phyloP scores from a whole-genome alignment of 2,329 filamentous ascomycete species.

The Colletotrichum nymphaeae region DNA sequence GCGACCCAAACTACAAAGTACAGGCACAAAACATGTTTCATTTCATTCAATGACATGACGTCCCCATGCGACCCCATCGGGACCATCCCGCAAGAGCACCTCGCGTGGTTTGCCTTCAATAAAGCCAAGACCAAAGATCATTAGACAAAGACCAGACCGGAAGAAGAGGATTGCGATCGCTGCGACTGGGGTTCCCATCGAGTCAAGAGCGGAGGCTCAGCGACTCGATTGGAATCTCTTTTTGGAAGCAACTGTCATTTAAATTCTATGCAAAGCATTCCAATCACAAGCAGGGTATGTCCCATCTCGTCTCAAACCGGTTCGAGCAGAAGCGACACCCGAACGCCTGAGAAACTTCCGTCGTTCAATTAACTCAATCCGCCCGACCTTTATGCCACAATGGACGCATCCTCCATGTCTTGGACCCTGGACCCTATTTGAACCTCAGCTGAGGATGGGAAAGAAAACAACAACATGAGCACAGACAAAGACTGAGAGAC shows the following conservation, averaged over 20 bases:
- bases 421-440: constrained; percentile 23
- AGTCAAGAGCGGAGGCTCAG: constrained; percentile 3
- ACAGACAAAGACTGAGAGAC: constrained; percentile 8
- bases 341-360: background rate
- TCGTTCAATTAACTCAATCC: constrained; percentile 1
- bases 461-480: constrained; percentile 10
- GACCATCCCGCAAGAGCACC: background rate
- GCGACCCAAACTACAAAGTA: background rate
- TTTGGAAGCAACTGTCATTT: background rate
- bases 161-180: constrained; percentile 30
- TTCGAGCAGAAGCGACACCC: constrained; percentile 10
- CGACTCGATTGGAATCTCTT: background rate
- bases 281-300: constrained; percentile 5
- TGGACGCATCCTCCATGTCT: background rate
- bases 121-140: constrained; percentile 11
- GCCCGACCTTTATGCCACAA: background rate
- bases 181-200: constrained; percentile 17
- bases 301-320: constrained; percentile 30
- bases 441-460: background rate
- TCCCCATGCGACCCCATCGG: background rate
- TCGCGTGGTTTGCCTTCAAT: constrained; percentile 13
- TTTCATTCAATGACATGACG: background rate
- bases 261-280: background rate
- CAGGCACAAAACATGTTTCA: background rate
- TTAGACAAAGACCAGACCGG: constrained; percentile 15